phyloP scores from a whole-genome alignment of 257 asterid species.

The Solanum lignicaule region DNA sequence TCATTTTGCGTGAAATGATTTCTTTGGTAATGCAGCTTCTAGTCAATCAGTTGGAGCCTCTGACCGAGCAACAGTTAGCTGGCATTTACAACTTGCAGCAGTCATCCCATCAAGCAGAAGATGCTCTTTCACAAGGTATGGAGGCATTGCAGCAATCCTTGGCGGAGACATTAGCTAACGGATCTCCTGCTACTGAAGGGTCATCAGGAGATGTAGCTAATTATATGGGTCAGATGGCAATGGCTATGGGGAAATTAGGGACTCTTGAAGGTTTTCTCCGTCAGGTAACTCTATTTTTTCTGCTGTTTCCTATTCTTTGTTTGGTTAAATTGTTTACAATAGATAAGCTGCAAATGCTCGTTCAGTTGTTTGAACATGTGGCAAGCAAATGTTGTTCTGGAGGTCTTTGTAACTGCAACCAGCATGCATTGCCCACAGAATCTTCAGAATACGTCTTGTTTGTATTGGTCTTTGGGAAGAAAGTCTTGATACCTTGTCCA shows the following conservation, averaged over 20 bases:
- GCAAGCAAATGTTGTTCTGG: background rate
- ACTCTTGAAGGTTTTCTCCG: slow-evolving; percentile 79
- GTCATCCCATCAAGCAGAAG: slow-evolving; percentile 91
- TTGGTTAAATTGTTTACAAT: background rate
- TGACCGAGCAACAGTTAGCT: slow-evolving; percentile 68
- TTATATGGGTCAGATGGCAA: slow-evolving; percentile 99
- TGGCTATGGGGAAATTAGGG: slow-evolving; percentile 97
- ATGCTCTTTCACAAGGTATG: slow-evolving; percentile 95
- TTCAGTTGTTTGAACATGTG: background rate
- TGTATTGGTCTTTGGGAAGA: background rate
- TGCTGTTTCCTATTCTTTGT: background rate
- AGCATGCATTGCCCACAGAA: background rate
- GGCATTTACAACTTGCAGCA: slow-evolving; percentile 64
- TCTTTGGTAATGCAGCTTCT: slow-evolving; percentile 55
- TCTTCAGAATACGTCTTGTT: background rate
- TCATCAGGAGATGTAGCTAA: slow-evolving; percentile 79
- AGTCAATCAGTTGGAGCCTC: slow-evolving; percentile 71
- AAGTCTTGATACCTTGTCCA: background rate
- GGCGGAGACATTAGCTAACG: slow-evolving; percentile 77
- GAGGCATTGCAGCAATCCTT: slow-evolving; percentile 84
- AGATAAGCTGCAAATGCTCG: background rate
- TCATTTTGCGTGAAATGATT: background rate
- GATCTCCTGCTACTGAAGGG: slow-evolving; percentile 49
- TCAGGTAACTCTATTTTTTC: slow-evolving; percentile 35
- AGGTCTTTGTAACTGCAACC: background rate